Conservation (phyloP, 202 grass and related monocot species). For the Zizania palustris region DNA sequence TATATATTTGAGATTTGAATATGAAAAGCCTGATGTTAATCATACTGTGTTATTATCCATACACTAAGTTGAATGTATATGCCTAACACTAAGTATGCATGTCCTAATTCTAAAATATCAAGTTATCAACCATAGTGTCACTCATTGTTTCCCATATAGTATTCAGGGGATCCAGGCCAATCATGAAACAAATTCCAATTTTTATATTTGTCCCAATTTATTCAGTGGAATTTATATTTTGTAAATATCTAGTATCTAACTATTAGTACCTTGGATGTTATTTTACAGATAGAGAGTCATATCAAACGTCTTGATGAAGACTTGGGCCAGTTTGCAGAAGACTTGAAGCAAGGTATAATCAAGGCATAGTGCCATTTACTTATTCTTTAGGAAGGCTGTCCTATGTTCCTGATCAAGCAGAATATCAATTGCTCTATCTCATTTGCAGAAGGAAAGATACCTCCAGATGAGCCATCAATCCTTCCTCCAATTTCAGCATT, state of each 20-base stretch:
- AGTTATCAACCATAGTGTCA: background rate
- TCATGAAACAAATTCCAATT: background rate
- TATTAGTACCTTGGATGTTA: constrained; percentile 17
- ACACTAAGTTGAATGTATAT: constrained; percentile 28
- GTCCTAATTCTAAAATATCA: background rate
- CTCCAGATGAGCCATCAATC: constrained; percentile 75
- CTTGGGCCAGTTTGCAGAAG: constrained; percentile 88
- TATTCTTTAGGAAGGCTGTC: constrained; percentile 7
- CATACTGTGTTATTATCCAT: background rate
- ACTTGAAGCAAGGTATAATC: constrained; percentile 87
- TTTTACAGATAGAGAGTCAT: constrained; percentile 93
- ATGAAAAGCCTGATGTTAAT: background rate
- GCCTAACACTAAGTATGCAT: background rate
- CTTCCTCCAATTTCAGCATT: constrained; percentile 61
- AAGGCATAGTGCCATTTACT: constrained; percentile 2
- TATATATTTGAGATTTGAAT: background rate
- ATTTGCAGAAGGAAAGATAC: constrained; percentile 85
- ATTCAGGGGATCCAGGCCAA: background rate
- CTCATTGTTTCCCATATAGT: background rate
- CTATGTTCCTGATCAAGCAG: background rate
- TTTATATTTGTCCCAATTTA: constrained; percentile 2
- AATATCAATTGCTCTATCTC: constrained; percentile 9
- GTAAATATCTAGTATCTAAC: constrained; percentile 13
- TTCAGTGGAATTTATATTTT: background rate
- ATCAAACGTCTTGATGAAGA: constrained; percentile 94